Evolutionary conservation across 495 filamentous ascomycete species (phyloP).

Genomic region (Penicillium paxilli): DNA sequence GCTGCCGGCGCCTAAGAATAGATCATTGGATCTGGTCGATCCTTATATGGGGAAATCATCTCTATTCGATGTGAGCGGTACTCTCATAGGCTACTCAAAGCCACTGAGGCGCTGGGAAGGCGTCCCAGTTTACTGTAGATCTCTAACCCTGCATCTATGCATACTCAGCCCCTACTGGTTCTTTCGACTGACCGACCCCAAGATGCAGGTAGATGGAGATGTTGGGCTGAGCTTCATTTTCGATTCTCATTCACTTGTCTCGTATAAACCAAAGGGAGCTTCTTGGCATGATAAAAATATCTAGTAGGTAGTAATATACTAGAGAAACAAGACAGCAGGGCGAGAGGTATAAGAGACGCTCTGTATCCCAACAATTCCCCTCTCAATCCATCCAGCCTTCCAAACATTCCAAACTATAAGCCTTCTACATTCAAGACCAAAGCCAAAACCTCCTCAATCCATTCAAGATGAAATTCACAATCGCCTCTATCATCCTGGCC

Average conservation of each 20-base stretch:
- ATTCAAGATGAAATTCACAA: conserved; percentile 23
- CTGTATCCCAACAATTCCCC: background rate
- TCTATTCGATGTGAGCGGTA: background rate
- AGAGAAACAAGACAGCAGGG: background rate
- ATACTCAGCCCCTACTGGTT: background rate
- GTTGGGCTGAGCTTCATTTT: background rate
- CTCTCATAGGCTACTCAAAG: background rate
- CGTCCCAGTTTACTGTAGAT: background rate
- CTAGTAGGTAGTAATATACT: no score
- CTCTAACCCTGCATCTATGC: background rate
- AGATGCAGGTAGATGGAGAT: background rate
- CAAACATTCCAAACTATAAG: background rate
- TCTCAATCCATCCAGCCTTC: background rate
- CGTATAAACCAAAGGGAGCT: background rate
- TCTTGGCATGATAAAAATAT: background rate
- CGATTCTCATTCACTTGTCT: background rate
- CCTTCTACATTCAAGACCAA: background rate
- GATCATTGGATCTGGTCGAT: background rate
- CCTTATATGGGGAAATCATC: background rate
- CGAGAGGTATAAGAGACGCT: background rate
- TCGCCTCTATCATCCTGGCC: conserved; percentile 14
- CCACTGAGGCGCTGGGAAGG: background rate
- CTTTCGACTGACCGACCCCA: background rate
- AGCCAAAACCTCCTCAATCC: background rate
- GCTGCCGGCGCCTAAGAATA: background rate